Base-by-base conservation (phyloP, 2,329 filamentous ascomycete species). In the Colletotrichum sp. region DNA sequence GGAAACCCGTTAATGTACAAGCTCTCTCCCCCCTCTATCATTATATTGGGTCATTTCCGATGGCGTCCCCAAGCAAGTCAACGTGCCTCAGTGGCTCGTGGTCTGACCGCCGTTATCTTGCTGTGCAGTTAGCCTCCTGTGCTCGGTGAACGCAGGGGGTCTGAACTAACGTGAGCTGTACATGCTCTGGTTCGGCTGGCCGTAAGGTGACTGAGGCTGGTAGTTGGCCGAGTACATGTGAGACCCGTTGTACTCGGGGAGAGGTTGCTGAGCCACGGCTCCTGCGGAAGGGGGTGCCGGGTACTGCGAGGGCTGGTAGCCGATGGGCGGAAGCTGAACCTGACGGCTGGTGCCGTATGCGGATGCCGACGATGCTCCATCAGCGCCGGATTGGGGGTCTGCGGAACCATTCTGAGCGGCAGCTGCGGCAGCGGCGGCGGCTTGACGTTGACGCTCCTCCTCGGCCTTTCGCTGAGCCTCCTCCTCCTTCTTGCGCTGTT, bases 401-500 rank as follows among this genome's bases (percentile, higher is more conserved):
- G 83, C 78, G 5, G 84, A 86, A 71, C 87, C 87, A 66, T 89
- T 90, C 78, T 90, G 88, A 36, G 89, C 88, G 8, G 90, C 93
- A 34, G 91, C 91, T 13, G 84, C 84, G 4, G 83, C 84, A 5
- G 79, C 80, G 0, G 83, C 83, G 2, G 83, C 83, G 9, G 83
- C 84, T 65, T 88, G 85, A 18, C 89, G 91, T 84, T 93, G 93
- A 72, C 96, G 94, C 82, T 98, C 96, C 78, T 98, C 96, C 12
- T 96, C 95, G 15, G 94, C 94, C 88, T 98, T 98, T 82, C 96
- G 94, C 80, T 92, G 90, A 67, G 93, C 93, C 79, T 98, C 96
- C 81, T 98, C 96, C 84, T 98, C 97, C 95, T 99, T 99, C 92
- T 98, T 98, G 82, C 97, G 95, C 52, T 95, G 95, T 88, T 98